phyloP scores from a whole-genome alignment of 371 early-diverging fungal species.

The Chytridium lagenaria region DNA sequence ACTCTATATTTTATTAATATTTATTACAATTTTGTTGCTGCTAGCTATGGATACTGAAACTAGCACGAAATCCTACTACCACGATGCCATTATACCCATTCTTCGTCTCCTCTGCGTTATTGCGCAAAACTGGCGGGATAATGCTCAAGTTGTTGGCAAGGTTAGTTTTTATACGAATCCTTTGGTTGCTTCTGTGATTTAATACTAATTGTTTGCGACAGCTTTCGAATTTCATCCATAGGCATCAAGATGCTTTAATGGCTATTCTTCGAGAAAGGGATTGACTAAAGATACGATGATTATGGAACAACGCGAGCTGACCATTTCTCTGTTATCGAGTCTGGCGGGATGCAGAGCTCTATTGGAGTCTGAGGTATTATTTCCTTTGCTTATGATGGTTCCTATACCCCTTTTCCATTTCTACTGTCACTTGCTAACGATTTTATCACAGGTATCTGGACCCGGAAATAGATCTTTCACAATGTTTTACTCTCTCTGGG shows the following conservation, averaged over 20 bases:
- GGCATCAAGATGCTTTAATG: slow-evolving; percentile 67
- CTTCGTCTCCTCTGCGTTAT: not conserved
- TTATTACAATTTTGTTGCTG: not conserved
- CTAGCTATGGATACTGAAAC: not conserved
- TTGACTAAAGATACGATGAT: slow-evolving; percentile 28
- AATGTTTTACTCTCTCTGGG: slow-evolving; percentile 53
- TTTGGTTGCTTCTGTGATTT: slow-evolving; percentile 46
- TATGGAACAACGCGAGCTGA: slow-evolving; percentile 58
- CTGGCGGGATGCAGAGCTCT: slow-evolving; percentile 53
- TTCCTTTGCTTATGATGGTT: too few species aligned
- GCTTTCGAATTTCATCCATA: slow-evolving; percentile 65
- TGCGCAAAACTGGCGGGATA: not conserved
- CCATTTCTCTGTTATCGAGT: slow-evolving; percentile 54
- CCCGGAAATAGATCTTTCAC: slow-evolving; percentile 56
- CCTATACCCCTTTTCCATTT: not conserved
- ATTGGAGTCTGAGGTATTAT: slow-evolving; percentile 49
- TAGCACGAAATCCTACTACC: not conserved
- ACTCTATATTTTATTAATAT: too few species aligned
- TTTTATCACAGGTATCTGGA: slow-evolving; percentile 31
- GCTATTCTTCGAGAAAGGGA: slow-evolving; percentile 64
- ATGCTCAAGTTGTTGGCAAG: not conserved
- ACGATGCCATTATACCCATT: slow-evolving; percentile 12
- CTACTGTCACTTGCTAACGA: not conserved
- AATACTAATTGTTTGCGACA: slow-evolving; percentile 58
- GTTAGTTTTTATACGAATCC: not conserved